Percentiles rank a stretch among this genome's conserved stretches.
These are phyloP conservation scores for Cenococcum geophilum DNA, from an alignment of 495 filamentous ascomycete species.

Conservation along the genomic window DNA sequence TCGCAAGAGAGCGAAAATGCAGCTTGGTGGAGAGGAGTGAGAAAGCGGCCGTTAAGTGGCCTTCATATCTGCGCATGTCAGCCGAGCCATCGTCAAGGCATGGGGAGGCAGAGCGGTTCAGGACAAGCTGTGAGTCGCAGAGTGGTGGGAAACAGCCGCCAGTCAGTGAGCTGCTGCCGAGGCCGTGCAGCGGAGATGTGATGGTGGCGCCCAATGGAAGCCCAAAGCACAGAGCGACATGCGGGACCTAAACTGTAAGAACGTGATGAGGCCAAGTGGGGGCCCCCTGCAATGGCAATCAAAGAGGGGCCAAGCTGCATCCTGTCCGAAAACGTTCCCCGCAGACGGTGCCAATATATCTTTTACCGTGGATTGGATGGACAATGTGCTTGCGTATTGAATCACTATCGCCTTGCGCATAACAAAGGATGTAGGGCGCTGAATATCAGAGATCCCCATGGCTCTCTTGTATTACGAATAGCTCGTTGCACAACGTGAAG, in stretches of 20 bases:
- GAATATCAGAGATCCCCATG: too few relatives aligned
- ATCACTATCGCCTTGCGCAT: too few relatives aligned
- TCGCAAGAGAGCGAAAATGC: background rate
- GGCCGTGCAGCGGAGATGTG: background rate
- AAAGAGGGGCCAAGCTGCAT: background rate
- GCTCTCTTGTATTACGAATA: too few relatives aligned
- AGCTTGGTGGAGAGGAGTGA: background rate
- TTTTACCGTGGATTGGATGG: background rate
- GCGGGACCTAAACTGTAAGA: conserved; percentile 9
- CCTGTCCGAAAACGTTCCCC: background rate
- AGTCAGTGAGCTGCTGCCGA: background rate
- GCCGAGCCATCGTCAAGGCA: conserved; percentile 8
- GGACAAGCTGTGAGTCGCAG: conserved; percentile 7
- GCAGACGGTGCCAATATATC: background rate
- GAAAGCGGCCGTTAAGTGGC: conserved; percentile 4
- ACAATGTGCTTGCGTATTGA: background rate
- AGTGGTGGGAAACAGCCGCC: conserved; percentile 2
- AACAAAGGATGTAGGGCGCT: too few relatives aligned
- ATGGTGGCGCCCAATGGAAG: background rate
- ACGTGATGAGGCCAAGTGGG: background rate
- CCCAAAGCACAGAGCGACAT: background rate
- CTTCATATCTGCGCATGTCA: conserved; percentile 6
- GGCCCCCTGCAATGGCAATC: background rate
- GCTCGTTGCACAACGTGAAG: too few relatives aligned
- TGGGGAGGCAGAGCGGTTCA: background rate